A percentile compares a stretch with the other conserved stretches of the same genome.
Conservation (phyloP, 805 yeast species). For the Ogataea nitratoaversa region DNA sequence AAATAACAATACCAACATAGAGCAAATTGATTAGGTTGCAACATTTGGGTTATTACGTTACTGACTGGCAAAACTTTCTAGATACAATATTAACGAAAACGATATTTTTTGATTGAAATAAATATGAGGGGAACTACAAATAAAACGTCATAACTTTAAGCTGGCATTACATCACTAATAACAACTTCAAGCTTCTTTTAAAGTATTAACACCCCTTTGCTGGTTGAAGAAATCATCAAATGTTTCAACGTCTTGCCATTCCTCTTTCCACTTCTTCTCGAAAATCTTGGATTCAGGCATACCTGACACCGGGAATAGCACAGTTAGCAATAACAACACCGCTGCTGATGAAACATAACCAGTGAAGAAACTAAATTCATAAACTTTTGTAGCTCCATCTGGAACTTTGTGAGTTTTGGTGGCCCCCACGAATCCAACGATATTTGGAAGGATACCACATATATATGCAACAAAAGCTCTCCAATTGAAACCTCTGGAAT, state of each 20-base stretch:
- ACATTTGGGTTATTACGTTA: too few relatives aligned
- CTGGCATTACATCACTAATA: too few relatives aligned
- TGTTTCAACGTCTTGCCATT: slow-evolving; percentile 59
- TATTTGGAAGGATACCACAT: slow-evolving; percentile 76
- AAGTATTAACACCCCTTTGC: slow-evolving; percentile 1
- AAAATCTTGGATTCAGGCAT: slow-evolving; percentile 37
- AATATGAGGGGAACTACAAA: neutral
- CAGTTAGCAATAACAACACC: slow-evolving; percentile 50
- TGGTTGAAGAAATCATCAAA: slow-evolving; percentile 37
- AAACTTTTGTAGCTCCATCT: slow-evolving; percentile 69
- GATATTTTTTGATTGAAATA: too few relatives aligned
- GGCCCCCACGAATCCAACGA: slow-evolving; percentile 85
- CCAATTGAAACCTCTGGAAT: slow-evolving; percentile 72
- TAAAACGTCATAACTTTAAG: neutral
- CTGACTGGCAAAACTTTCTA: too few relatives aligned
- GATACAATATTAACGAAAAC: too few relatives aligned
- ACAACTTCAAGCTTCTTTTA: neutral
- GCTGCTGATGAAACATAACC: slow-evolving; percentile 62
- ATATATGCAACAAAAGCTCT: slow-evolving; percentile 78
- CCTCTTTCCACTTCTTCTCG: slow-evolving; percentile 59
- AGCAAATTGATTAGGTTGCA: too few relatives aligned
- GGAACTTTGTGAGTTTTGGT: slow-evolving; percentile 70
- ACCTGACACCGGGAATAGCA: slow-evolving; percentile 47
- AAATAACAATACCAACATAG: too few relatives aligned
- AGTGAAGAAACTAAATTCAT: slow-evolving; percentile 68